Evolutionary conservation across 1,139 yeast genomes (phyloP).

Genomic region (Nakaseomyces uthaithaninus): DNA sequence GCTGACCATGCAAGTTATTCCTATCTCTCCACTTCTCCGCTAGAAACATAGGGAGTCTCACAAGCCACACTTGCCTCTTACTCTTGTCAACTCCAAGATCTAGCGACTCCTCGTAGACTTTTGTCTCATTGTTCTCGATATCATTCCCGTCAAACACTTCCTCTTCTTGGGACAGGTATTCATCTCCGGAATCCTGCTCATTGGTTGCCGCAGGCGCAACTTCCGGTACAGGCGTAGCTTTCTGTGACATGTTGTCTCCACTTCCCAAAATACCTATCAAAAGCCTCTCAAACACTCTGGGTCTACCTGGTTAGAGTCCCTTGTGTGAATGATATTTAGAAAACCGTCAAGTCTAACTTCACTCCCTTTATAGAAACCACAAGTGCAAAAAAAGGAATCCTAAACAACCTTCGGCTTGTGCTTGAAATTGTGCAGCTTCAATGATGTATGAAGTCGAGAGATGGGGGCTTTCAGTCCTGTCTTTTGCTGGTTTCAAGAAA

Average conservation of each 20-base stretch:
- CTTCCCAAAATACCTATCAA: background rate
- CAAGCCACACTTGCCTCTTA: constrained; percentile 78
- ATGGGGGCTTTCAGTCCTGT: too few relatives aligned
- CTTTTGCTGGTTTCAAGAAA: too few relatives aligned
- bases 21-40: constrained; percentile 74
- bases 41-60: constrained; percentile 78
- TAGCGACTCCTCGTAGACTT: constrained; percentile 45
- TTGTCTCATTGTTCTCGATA: constrained; percentile 32
- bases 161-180: constrained; percentile 35
- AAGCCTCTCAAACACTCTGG: background rate
- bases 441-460: too few relatives aligned
- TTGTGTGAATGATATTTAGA: background rate
- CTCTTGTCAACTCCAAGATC: constrained; percentile 52
- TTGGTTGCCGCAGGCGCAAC: constrained; percentile 6
- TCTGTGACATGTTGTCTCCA: constrained; percentile 10
- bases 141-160: constrained; percentile 39
- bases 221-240: constrained; percentile 1
- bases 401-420: too few relatives aligned
- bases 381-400: background rate
- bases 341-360: background rate
- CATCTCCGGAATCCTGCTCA: constrained; percentile 31
- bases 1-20: constrained; percentile 57
- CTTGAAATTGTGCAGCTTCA: too few relatives aligned
- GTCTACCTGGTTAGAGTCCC: background rate
- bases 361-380: background rate